A percentile compares a stretch with the other conserved stretches of the same genome.
Conservation (phyloP, 768 basidiomycete species). For the Epithele typhae region DNA sequence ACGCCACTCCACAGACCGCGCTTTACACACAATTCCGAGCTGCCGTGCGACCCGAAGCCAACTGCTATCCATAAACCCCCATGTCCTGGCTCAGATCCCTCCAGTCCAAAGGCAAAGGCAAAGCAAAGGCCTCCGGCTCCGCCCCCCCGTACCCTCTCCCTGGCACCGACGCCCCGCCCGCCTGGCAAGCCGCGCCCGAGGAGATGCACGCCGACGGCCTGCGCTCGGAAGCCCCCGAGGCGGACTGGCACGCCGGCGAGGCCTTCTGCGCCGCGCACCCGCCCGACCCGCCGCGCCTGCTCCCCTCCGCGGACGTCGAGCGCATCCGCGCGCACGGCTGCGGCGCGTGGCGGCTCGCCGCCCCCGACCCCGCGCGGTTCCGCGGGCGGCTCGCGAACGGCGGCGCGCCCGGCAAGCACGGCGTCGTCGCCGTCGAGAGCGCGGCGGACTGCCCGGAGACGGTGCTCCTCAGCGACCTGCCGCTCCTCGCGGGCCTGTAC, state of each 20-base stretch:
- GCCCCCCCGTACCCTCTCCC: not conserved
- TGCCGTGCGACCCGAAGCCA: too few species aligned
- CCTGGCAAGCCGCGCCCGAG: slow-evolving; percentile 60
- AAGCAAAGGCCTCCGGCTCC: slow-evolving; percentile 3
- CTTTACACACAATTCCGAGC: too few species aligned
- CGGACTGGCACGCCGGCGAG: slow-evolving; percentile 49
- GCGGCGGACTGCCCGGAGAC: slow-evolving; percentile 39
- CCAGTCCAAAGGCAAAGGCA: slow-evolving; percentile 1
- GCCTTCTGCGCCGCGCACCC: slow-evolving; percentile 43
- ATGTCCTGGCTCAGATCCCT: slow-evolving; percentile 10
- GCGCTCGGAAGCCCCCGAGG: slow-evolving; percentile 51
- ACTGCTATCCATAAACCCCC: too few species aligned
- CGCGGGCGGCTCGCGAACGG: slow-evolving; percentile 25
- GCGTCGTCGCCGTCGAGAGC: slow-evolving; percentile 41
- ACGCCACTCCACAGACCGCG: too few species aligned
- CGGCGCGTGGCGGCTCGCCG: slow-evolving; percentile 50
- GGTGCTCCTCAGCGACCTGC: slow-evolving; percentile 56
- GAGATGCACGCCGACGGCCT: slow-evolving; percentile 43
- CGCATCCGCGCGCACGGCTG: slow-evolving; percentile 43
- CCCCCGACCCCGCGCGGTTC: slow-evolving; percentile 38
- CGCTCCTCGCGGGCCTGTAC: slow-evolving; percentile 57
- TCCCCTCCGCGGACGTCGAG: slow-evolving; percentile 52
- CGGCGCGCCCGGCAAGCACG: slow-evolving; percentile 25
- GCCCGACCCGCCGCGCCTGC: slow-evolving; percentile 36
- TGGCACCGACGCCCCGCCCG: slow-evolving; percentile 34